These are phyloP conservation scores for Saccharomyces mikatae DNA, from an alignment of 805 yeast genomes.

Conservation along the genomic window DNA sequence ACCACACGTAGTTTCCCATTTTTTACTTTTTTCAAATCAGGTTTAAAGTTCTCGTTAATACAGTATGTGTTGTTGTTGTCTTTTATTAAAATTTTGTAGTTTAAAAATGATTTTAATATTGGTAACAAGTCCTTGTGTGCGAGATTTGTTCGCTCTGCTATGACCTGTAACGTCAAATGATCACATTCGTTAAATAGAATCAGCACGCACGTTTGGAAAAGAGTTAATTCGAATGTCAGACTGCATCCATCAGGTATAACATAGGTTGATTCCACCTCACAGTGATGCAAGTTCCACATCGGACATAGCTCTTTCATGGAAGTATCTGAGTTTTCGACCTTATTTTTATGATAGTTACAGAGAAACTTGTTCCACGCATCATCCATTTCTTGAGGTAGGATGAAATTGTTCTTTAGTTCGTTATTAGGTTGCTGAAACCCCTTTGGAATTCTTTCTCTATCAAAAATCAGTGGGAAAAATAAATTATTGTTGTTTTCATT, in stretches of 20 bases:
- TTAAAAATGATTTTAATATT: conserved; percentile 17
- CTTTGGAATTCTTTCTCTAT: conserved; percentile 16
- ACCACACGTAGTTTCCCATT: conserved; percentile 18
- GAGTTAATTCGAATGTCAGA: conserved; percentile 18
- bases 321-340: conserved; percentile 4
- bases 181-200: conserved; percentile 17
- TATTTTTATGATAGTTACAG: conserved; percentile 6
- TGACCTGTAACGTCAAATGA: conserved; percentile 6
- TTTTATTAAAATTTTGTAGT: conserved; percentile 9
- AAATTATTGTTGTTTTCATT: background rate
- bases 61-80: conserved; percentile 3
- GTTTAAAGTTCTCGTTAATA: conserved; percentile 17
- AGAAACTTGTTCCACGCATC: conserved; percentile 13
- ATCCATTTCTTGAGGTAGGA: conserved; percentile 15
- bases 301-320: conserved; percentile 12
- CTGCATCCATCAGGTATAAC: conserved; percentile 6
- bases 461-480: conserved; percentile 15
- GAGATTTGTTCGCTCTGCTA: conserved; percentile 6
- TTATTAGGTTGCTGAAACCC: conserved; percentile 8
- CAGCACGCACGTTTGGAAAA: conserved; percentile 23
- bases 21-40: conserved; percentile 16
- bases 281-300: conserved; percentile 22
- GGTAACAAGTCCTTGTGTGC: conserved; percentile 2
- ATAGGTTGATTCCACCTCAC: conserved; percentile 22
- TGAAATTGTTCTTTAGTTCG: conserved; percentile 1